Evolutionary conservation across 352 stramenopile species (phyloP), one percentile per base, ranked within the genome.

Genomic region (Plasmopara halstedii): DNA sequence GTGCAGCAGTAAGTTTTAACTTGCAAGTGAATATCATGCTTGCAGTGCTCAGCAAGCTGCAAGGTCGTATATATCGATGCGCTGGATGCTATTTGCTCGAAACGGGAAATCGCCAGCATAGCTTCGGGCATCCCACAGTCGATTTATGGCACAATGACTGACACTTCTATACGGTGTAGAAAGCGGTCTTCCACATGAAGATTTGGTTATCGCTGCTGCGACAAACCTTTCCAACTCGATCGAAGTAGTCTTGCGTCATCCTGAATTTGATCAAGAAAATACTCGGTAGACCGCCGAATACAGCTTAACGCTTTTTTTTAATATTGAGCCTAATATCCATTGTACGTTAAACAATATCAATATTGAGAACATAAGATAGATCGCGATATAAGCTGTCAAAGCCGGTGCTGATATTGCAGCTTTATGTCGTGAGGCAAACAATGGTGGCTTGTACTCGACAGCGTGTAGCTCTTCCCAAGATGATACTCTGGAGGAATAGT

Each of bases 41-140:
- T 53, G 56, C 6, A 53, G 52, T 31, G 61, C 46, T 6, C 58
- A 35, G 9, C 44, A 64, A 19, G 70, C 67, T 15, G 68, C 70
- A 0, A 69, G 58, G 75, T 88, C 45, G 86, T 99, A 38, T 97
- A 98, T 53, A 96, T 99, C 53, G 95, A 99, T 53, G 93, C 98
- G 36, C 54, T 99, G 3, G 95, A 99, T 66, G 92, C 77, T 11
- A 85, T 99, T 26, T 97, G 93, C 26, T 92, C 92, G 3, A 95
- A 95, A 48, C 84, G 94, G 44, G 83, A 94, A 31, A 55, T 78
- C 46, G 51, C 54, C 11, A 51, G 53, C 33, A 73, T 62, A 21
- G 33, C 48, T n/a, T 65, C 60, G 9, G n/a, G 63, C 60, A 26
- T 62, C 68, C 2, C 67, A 87, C 54, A 87, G 65, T 34, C 68